These are phyloP conservation scores for Cladosporium cucumerinum DNA, from an alignment of 2,329 filamentous ascomycete genomes.

Conservation along the genomic window DNA sequence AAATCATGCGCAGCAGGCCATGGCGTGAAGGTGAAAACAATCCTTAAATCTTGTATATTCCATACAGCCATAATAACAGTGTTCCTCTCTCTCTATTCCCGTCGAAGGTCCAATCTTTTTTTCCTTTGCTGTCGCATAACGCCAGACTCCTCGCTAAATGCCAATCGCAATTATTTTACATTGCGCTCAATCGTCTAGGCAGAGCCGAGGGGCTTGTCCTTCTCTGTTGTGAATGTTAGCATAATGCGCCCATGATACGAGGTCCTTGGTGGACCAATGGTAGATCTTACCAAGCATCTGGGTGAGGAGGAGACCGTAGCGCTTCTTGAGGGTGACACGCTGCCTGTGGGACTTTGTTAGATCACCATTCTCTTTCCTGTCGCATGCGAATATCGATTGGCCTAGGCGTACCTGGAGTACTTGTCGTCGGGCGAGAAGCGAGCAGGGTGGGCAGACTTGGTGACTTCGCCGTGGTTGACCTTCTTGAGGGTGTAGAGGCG, in stretches of 20 bases:
- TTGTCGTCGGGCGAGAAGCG: constrained; percentile 98
- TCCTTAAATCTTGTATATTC: neutral
- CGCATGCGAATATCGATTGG: neutral
- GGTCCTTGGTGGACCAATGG: neutral
- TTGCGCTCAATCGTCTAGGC: constrained; percentile 24
- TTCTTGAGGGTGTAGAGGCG: constrained; percentile 96
- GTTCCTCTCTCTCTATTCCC: neutral
- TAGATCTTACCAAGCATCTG: constrained; percentile 59
- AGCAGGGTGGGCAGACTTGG: constrained; percentile 93
- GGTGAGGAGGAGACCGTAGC: constrained; percentile 82
- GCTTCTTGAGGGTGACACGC: constrained; percentile 89
- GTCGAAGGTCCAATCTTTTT: constrained; percentile 3
- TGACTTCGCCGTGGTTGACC: constrained; percentile 74
- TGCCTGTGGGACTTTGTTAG: constrained; percentile 55
- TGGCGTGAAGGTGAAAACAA: neutral
- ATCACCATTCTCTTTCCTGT: neutral
- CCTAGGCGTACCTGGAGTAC: constrained; percentile 66
- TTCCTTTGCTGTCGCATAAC: constrained; percentile 15
- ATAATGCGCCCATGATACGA: neutral
- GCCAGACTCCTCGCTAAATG: constrained; percentile 30
- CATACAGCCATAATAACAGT: constrained; percentile 3
- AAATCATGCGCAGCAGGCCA: neutral
- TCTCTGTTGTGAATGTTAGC: constrained; percentile 34
- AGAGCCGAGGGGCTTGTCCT: constrained; percentile 44
- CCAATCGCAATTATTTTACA: constrained; percentile 7